Base-by-base conservation (phyloP, 345 rosid genomes). In the Hypericum androsaemum region DNA sequence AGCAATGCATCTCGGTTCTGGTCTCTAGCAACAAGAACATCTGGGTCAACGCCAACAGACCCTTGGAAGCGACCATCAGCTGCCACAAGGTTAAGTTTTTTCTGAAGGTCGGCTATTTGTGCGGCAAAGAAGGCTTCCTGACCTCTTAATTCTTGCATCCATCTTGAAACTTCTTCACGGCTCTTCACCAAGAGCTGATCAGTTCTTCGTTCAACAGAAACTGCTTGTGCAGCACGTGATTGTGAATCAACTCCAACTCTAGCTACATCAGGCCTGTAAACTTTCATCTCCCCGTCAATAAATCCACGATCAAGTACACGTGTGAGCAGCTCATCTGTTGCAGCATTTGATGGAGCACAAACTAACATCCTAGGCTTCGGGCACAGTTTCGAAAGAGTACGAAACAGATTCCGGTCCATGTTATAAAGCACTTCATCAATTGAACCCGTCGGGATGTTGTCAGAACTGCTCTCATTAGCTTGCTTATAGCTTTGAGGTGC, bases 281-380 rank as follows among this genome's bases (percentile, higher is more conserved):
- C 81, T 70, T 88, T 88, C 98, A 92, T 92, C 78, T 92, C 98
- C 46, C 98, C 98, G 67, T 92, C 98, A 70, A 92, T 81, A 59
- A 92, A 92, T 50, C 98, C 98, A 22, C 98, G 97, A 73, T 81
- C 98, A 46, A 92, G 98, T 61, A 88, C 97, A 52, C 98, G 98
- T 2, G 98, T 57, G 40, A 92, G 88, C 62, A 92, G 97, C 66
- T 92, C 98, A 71, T 92, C 98, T 7, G 97, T 92, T 58, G 98
- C 98, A 57, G 98, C 98, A 81, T 88, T 92, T 47, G 98, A 92
- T 66, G 98, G 98, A 62, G 98, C 98, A 80, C 98, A 92, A 37
- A 92, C 98, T 39, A 92, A 72, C 98, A 92, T 92, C 64, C 98
- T 78, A 40, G 98, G 98, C 67, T 92, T 92, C 15, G 88, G 95